Conservation (phyloP, 805 yeast species). For the Kurtzmaniella fragi region DNA sequence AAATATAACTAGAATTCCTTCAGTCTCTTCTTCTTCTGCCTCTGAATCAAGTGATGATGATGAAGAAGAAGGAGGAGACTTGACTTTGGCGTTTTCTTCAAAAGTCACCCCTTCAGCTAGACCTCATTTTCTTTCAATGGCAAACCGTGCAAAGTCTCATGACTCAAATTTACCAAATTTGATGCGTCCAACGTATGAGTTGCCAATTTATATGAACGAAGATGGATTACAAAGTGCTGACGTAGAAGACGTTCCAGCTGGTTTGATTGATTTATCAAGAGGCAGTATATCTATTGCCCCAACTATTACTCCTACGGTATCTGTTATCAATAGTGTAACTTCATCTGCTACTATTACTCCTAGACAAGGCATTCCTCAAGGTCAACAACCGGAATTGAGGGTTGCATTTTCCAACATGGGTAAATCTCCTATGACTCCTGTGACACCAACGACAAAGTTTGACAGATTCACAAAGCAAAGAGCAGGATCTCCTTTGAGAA, state of each 20-base stretch:
- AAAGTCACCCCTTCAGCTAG: conserved; percentile 29
- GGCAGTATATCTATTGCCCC: conserved; percentile 15
- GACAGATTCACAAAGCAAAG: background rate
- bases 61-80: conserved; percentile 33
- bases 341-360: conserved; percentile 15
- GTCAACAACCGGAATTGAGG: background rate
- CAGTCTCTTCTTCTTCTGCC: conserved; percentile 8
- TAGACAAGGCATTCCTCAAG: background rate
- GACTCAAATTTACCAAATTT: conserved; percentile 35
- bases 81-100: conserved; percentile 41
- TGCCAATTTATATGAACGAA: conserved; percentile 28
- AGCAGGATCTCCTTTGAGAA: background rate
- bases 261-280: conserved; percentile 28
- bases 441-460: background rate
- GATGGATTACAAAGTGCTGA: conserved; percentile 18
- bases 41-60: conserved; percentile 7
- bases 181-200: conserved; percentile 13
- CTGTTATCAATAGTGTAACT: conserved; percentile 10
- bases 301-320: conserved; percentile 9
- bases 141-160: conserved; percentile 35
- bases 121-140: conserved; percentile 29
- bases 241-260: conserved; percentile 39
- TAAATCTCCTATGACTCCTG: background rate
- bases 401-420: conserved; percentile 1
- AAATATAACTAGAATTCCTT: conserved; percentile 8